These are phyloP conservation scores for Backusella australiensis DNA, from an alignment of 192 early-diverging fungal genomes.

Conservation along the genomic window DNA sequence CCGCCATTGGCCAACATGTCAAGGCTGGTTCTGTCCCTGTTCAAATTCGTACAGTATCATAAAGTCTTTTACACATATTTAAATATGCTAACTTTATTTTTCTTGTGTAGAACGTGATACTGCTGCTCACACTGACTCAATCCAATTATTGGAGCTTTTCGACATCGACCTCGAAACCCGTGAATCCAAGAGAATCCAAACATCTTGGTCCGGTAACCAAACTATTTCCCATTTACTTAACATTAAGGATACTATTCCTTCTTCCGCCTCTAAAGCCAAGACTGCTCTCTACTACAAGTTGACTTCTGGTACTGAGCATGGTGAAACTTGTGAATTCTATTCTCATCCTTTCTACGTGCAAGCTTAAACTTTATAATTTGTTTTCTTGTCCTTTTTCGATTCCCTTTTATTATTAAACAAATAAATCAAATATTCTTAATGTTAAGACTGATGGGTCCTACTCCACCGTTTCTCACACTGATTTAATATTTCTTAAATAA, in stretches of 20 bases:
- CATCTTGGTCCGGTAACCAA: slow-evolving; percentile 28
- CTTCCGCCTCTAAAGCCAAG: not conserved
- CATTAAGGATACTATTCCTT: slow-evolving; percentile 30
- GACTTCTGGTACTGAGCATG: slow-evolving; percentile 23
- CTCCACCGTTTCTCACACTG: not conserved
- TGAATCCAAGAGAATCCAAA: slow-evolving; percentile 19
- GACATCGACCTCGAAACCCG: slow-evolving; percentile 26
- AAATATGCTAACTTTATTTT: not conserved
- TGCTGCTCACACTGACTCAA: slow-evolving; percentile 27
- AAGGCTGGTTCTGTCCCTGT: slow-evolving; percentile 7
- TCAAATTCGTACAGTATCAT: slow-evolving; percentile 11
- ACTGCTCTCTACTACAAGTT: slow-evolving; percentile 32
- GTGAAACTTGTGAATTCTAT: slow-evolving; percentile 34
- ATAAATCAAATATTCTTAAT: not conserved
- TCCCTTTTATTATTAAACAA: not conserved
- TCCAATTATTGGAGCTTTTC: slow-evolving; percentile 18
- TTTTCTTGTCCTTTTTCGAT: not conserved
- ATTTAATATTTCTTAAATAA: not conserved
- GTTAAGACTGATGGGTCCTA: not conserved
- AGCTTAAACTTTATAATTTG: slow-evolving; percentile 14
- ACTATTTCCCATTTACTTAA: slow-evolving; percentile 24
- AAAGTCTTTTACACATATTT: not conserved
- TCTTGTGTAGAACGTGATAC: slow-evolving; percentile 29
- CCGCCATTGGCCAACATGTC: slow-evolving; percentile 13
- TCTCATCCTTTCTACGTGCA: slow-evolving; percentile 37